Evolutionary conservation across 176 grass and related monocot species (phyloP).

Genomic region (Phoenix dactylifera): DNA sequence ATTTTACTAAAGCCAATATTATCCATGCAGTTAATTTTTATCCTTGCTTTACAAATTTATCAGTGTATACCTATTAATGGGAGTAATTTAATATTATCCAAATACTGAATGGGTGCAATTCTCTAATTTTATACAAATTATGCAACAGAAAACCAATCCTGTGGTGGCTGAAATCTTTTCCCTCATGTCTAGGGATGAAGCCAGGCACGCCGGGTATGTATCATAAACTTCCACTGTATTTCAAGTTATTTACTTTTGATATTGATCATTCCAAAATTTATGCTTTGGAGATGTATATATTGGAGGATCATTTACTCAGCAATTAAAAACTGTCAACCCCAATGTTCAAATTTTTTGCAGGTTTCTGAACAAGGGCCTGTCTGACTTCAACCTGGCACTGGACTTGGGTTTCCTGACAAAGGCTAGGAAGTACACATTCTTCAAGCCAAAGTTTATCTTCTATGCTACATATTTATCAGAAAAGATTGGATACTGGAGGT

Average conservation of each 20-base stretch:
- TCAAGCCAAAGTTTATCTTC: constrained; percentile 99
- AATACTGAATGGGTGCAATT: neutral
- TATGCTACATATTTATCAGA: constrained; percentile 93
- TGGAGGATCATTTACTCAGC: too few relatives aligned
- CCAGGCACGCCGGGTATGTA: constrained; percentile 87
- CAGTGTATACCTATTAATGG: too few relatives aligned
- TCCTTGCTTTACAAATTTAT: too few relatives aligned
- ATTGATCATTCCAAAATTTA: too few relatives aligned
- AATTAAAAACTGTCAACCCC: too few relatives aligned
- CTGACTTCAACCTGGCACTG: constrained; percentile 94
- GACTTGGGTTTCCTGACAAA: constrained; percentile 96
- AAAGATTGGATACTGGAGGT: constrained; percentile 98
- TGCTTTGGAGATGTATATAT: too few relatives aligned
- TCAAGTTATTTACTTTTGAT: too few relatives aligned
- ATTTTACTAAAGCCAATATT: too few relatives aligned
- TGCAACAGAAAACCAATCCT: constrained; percentile 91
- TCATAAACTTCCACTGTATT: too few relatives aligned
- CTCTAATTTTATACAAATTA: constrained; percentile 5
- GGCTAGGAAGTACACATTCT: constrained; percentile 99
- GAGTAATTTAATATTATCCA: too few relatives aligned
- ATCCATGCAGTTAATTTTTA: too few relatives aligned
- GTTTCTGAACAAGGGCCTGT: constrained; percentile 94
- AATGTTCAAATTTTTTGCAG: constrained; percentile 23
- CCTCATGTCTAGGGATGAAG: constrained; percentile 98
- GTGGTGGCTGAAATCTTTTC: constrained; percentile 96